Percentiles rank a stretch among this genome's conserved stretches.
Conservation (phyloP, 2,329 filamentous ascomycete species). For the Calonectria multiphialidica region DNA sequence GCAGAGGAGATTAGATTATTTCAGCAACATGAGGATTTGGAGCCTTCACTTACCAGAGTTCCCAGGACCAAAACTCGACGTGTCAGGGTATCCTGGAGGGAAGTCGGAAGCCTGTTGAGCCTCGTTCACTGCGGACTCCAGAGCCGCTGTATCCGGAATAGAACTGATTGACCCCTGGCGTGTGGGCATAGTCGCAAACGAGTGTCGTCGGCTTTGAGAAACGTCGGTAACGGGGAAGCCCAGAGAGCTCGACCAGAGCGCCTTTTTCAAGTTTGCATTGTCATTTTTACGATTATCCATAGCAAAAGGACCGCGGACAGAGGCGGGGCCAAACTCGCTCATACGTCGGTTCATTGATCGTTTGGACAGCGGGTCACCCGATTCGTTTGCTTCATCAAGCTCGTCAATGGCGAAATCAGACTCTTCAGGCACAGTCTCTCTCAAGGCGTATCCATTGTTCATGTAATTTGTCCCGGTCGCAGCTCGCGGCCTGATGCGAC, state of each 20-base stretch:
- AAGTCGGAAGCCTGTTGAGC: slow-evolving; percentile 58
- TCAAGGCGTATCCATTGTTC: slow-evolving; percentile 70
- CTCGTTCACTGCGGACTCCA: slow-evolving; percentile 61
- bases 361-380: slow-evolving; percentile 59
- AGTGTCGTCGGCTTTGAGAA: slow-evolving; percentile 83
- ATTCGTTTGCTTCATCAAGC: slow-evolving; percentile 72
- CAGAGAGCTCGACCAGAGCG: slow-evolving; percentile 79
- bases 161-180: slow-evolving; percentile 74
- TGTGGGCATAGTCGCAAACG: slow-evolving; percentile 78
- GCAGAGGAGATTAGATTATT: slow-evolving; percentile 9
- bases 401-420: slow-evolving; percentile 81
- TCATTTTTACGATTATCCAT: slow-evolving; percentile 73
- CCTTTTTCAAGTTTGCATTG: slow-evolving; percentile 70
- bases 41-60: slow-evolving; percentile 54
- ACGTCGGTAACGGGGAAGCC: slow-evolving; percentile 74
- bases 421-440: slow-evolving; percentile 72
- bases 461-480: slow-evolving; percentile 68
- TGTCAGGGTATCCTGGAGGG: slow-evolving; percentile 54
- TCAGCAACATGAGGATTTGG: background rate
- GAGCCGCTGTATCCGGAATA: slow-evolving; percentile 62
- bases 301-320: slow-evolving; percentile 62
- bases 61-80: slow-evolving; percentile 49
- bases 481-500: slow-evolving; percentile 68
- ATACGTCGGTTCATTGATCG: slow-evolving; percentile 63
- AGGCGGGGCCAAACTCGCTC: slow-evolving; percentile 66